Evolutionary conservation across 1,284 basidiomycete genomes (phyloP), one percentile per base, ranked within the genome.

Genomic region (Trichosporon ovoides): DNA sequence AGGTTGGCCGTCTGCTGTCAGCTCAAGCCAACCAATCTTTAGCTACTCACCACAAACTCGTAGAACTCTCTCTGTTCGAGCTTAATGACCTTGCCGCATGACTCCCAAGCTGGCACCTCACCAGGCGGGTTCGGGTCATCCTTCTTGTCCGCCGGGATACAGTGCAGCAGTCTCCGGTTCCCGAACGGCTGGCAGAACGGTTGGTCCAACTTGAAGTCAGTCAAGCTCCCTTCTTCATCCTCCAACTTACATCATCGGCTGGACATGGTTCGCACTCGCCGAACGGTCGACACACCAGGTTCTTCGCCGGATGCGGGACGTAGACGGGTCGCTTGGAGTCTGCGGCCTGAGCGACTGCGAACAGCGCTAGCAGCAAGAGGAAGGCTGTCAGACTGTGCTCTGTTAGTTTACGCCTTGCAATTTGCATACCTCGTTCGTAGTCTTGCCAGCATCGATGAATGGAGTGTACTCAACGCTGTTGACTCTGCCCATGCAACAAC

Each of bases 111-210:
- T 3, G 87, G 85, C 1, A 83, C 85, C 73, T 90, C 88, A 33
- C 66, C 55, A 2, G 43, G 24, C 6, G 43, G 43, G 16, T 48
- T 48, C 14, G 43, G 43, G 14, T 48, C 43, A 19, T 64, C 58
- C 40, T 59, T 57, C 11, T 56, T 54, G 2, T 63, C 55, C 0
- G 68, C 63, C 58, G 83, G 83, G 18, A 83, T 73, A 63, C 91
- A 94, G 72, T 91, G 90, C 78, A 93, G 82, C 35, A 91, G 81
- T 18, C 88, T 84, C 35, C 91, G 84, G 75, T 92, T 93, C 43
- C 91, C 91, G 70, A 91, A 94, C 7, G 91, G 91, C 69, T 89
- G 84, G 76, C 91, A 95, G 76, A 88, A 94, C 1, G 91, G 90
- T 78, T 92, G 84, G 65, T 85, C 79, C 22, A 89, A 80, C 91